Evolutionary conservation across 1,139 yeast genomes (phyloP).

Genomic region (Nakaseomyces kungkrabaensis): DNA sequence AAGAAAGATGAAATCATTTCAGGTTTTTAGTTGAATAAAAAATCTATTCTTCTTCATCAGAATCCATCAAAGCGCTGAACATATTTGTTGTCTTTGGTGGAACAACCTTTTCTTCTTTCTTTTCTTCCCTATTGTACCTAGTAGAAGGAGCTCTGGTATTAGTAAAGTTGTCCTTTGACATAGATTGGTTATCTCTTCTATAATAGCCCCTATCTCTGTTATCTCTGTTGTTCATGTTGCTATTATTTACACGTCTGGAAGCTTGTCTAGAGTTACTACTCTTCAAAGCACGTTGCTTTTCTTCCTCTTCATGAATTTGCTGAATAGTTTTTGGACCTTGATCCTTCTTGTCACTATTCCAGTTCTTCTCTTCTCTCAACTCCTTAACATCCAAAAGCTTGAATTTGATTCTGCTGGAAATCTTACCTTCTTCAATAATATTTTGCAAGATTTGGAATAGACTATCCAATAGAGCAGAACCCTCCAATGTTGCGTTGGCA

Average conservation of each 20-base stretch:
- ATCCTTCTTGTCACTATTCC: conserved; percentile 39
- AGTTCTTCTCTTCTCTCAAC: conserved; percentile 41
- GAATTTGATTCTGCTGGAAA: conserved; percentile 76
- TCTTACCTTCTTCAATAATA: conserved; percentile 45
- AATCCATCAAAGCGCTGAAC: conserved; percentile 28
- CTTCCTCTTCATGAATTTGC: conserved; percentile 76
- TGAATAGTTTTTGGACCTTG: conserved; percentile 90
- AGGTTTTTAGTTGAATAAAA: background rate
- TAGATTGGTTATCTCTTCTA: conserved; percentile 16
- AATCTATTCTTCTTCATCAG: conserved; percentile 21
- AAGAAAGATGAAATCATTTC: conserved; percentile 1
- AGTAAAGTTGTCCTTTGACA: conserved; percentile 23
- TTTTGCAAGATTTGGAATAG: conserved; percentile 54
- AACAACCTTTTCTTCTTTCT: conserved; percentile 22
- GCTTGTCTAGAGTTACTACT: conserved; percentile 21
- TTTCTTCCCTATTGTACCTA: conserved; percentile 20
- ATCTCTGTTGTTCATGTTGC: conserved; percentile 3
- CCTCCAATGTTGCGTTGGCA: conserved; percentile 22
- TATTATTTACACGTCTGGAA: conserved; percentile 23
- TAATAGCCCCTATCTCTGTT: conserved; percentile 14
- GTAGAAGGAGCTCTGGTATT: conserved; percentile 26
- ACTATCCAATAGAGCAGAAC: conserved; percentile 40
- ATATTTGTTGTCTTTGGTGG: conserved; percentile 22
- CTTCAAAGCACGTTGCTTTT: conserved; percentile 37
- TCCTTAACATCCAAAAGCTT: conserved; percentile 85